Base-by-base conservation (phyloP, 148 eudicot species). In the Nepenthes mirabilis region DNA sequence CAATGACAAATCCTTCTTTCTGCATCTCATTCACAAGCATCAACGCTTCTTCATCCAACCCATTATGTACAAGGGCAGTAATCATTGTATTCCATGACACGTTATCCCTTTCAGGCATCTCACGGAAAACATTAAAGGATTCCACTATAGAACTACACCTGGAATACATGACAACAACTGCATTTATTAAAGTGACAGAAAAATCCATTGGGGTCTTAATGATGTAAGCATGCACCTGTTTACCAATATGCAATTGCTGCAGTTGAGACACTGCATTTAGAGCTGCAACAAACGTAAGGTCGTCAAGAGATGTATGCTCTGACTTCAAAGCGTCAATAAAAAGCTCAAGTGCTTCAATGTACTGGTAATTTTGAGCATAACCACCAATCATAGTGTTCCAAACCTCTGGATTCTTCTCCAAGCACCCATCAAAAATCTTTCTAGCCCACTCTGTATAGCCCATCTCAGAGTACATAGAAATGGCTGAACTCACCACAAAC, bases 311-410 rank as follows among this genome's bases (percentile, higher is more conserved):
- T 56, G 59, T 58, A 48, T 70, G 67, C 50, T 78, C 64, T 37
- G 69, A 66, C 69, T 77, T 65, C 37, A 86, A 56, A 49, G 94
- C 96, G 35, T 83, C 62, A 14, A 71, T 34, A 64, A 91, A 88
- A 14, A 91, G 81, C 48, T 74, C 55, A 56, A 91, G 74, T 14
- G 96, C 98, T 61, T 83, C 81, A 57, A 70, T 45, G n/a, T 78
- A 83, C 65, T 72, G 61, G 51, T 71, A 68, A 13, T 82, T 85
- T 64, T 85, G 83, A 74, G 85, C 61, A 71, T 88, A 91, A 36
- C 88, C 96, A 60, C 86, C 80, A 59, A 91, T 82, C 96, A 91
- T 88, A 54, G 96, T 80, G 71, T 91, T 91, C 98, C 94, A 91
- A 66, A 90, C 77, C 82, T 90, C 91, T 12, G 81, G 79, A 78